These are phyloP conservation scores for Tricholoma terreum DNA, from an alignment of 768 basidiomycete genomes.

Conservation along the genomic window DNA sequence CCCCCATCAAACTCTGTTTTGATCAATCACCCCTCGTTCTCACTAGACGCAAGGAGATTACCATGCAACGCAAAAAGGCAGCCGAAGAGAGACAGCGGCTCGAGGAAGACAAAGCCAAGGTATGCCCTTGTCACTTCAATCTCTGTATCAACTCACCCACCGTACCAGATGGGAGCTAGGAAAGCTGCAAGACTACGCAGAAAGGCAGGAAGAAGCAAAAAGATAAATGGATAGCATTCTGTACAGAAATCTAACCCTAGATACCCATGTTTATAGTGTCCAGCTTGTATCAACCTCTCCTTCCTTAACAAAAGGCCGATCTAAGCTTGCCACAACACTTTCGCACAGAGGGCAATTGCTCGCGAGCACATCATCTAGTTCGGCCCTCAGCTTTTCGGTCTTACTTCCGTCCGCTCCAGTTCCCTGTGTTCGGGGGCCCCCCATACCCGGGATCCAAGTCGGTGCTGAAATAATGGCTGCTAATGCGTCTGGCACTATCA, in stretches of 20 bases:
- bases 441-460: slow-evolving; percentile 73
- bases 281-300: slow-evolving; percentile 80
- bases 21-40: slow-evolving; percentile 5
- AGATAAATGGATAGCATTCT: slow-evolving; percentile 63
- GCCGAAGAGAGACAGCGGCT: slow-evolving; percentile 69
- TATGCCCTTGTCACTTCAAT: slow-evolving; percentile 20
- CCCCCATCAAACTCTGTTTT: not conserved
- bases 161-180: slow-evolving; percentile 69
- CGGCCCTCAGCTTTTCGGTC: slow-evolving; percentile 69
- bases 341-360: slow-evolving; percentile 94
- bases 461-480: slow-evolving; percentile 80
- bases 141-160: not conserved
- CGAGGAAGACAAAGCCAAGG: slow-evolving; percentile 66
- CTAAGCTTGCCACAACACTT: slow-evolving; percentile 78
- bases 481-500: slow-evolving; percentile 92
- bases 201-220: slow-evolving; percentile 74
- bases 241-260: not conserved
- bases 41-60: slow-evolving; percentile 62
- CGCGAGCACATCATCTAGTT: slow-evolving; percentile 87
- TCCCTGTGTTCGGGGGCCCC: slow-evolving; percentile 46
- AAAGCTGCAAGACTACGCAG: slow-evolving; percentile 73
- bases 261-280: slow-evolving; percentile 46
- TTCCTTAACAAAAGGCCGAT: slow-evolving; percentile 79
- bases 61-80: slow-evolving; percentile 65
- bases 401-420: slow-evolving; percentile 56